Percentiles rank a stretch among this genome's conserved stretches.
Evolutionary conservation across 306 rosid genomes (phyloP).

Genomic region (Rosa multiflora): DNA sequence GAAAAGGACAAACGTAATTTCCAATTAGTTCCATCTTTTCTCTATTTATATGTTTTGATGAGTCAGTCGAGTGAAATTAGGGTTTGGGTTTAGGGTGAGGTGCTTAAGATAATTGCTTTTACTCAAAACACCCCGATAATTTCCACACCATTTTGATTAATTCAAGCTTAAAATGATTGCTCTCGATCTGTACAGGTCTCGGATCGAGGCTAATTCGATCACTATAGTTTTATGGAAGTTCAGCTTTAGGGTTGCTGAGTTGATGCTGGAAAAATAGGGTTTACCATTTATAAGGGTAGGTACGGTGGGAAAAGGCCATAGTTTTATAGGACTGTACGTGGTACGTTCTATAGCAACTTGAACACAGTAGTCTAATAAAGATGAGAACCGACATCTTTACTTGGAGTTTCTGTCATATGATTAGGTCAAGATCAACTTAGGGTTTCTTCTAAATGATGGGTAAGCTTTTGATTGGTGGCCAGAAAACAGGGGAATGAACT

Average conservation of each 20-base stretch:
- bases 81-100: neutral
- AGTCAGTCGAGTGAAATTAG: neutral
- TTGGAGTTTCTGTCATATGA: slow-evolving; percentile 3
- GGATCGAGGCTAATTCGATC: too few relatives aligned
- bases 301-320: neutral
- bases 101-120: neutral
- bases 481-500: neutral
- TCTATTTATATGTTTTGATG: neutral
- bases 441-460: neutral
- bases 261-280: neutral
- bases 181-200: neutral
- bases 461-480: neutral
- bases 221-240: neutral
- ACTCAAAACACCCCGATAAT: neutral
- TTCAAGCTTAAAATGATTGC: neutral
- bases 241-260: neutral
- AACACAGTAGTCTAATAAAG: neutral
- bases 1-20: slow-evolving; percentile 19
- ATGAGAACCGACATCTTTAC: neutral
- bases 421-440: slow-evolving; percentile 4
- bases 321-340: neutral
- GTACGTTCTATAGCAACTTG: neutral
- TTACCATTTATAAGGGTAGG: neutral
- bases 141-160: neutral
- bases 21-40: neutral